Evolutionary conservation across 1,284 basidiomycete species (phyloP).

Genomic region (Leccinum pallidistipes): DNA sequence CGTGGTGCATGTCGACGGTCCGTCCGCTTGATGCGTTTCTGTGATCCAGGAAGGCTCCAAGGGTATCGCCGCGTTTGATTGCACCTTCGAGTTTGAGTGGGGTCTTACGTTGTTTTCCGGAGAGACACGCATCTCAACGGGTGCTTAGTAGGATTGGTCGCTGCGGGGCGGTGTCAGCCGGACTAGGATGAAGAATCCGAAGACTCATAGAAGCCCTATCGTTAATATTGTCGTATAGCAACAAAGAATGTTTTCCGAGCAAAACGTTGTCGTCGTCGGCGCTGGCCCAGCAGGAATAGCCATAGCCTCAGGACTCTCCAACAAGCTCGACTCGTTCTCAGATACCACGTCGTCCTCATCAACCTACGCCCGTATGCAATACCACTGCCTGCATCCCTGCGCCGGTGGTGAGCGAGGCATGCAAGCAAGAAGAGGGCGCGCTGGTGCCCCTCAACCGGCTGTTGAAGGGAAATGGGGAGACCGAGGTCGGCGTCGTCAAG

Average conservation of each 20-base stretch:
- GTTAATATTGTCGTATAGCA: neutral
- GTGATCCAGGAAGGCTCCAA: constrained; percentile 37
- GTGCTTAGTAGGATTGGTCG: constrained; percentile 12
- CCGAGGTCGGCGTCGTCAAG: constrained; percentile 45
- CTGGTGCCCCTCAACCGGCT: constrained; percentile 48
- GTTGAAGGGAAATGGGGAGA: constrained; percentile 47
- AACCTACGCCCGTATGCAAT: constrained; percentile 40
- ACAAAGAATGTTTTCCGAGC: constrained; percentile 12
- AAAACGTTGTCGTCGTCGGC: constrained; percentile 44
- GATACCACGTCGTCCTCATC: constrained; percentile 43
- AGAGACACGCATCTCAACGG: constrained; percentile 49
- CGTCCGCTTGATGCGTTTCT: constrained; percentile 19
- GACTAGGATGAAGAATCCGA: neutral
- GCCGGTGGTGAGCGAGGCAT: constrained; percentile 39
- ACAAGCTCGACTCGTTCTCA: constrained; percentile 37
- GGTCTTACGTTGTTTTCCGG: constrained; percentile 65
- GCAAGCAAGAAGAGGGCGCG: constrained; percentile 36
- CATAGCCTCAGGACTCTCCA: constrained; percentile 37
- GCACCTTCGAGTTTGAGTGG: constrained; percentile 77
- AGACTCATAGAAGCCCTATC: neutral
- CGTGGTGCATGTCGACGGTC: constrained; percentile 6
- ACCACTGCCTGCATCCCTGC: constrained; percentile 39
- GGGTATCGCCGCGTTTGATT: constrained; percentile 73
- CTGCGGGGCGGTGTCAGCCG: neutral
- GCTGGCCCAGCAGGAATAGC: constrained; percentile 40